Conservation (phyloP, 2,329 filamentous ascomycete genomes). For the Calonectria multiphialidica region DNA sequence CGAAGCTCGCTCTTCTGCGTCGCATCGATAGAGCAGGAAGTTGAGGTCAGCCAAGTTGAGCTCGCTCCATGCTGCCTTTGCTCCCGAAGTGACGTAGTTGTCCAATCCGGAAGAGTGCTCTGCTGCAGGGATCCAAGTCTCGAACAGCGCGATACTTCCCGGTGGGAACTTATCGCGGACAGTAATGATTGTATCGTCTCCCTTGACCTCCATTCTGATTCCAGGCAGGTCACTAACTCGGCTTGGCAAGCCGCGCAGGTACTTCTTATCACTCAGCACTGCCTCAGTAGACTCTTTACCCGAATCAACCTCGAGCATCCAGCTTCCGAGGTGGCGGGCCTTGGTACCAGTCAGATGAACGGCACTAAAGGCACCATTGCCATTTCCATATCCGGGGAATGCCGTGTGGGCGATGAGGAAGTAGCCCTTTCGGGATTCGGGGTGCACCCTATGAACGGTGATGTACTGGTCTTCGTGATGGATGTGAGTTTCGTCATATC, state of each 20-base stretch:
- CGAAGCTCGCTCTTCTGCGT: slow-evolving; percentile 85
- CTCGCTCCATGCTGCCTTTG: slow-evolving; percentile 80
- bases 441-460: slow-evolving; percentile 95
- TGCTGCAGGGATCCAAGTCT: slow-evolving; percentile 93
- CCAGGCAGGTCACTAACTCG: slow-evolving; percentile 80
- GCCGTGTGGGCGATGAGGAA: slow-evolving; percentile 97
- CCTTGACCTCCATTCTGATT: slow-evolving; percentile 78
- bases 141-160: slow-evolving; percentile 93
- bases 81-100: slow-evolving; percentile 86
- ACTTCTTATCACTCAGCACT: slow-evolving; percentile 75
- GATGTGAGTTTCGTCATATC: slow-evolving; percentile 94
- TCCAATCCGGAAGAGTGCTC: slow-evolving; percentile 89
- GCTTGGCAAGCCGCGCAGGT: slow-evolving; percentile 86
- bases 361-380: slow-evolving; percentile 83
- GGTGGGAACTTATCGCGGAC: slow-evolving; percentile 89
- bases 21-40: slow-evolving; percentile 90
- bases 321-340: slow-evolving; percentile 88
- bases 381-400: slow-evolving; percentile 89
- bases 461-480: slow-evolving; percentile 97
- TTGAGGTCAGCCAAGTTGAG: slow-evolving; percentile 88
- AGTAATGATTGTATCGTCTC: slow-evolving; percentile 81
- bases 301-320: slow-evolving; percentile 91
- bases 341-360: slow-evolving; percentile 87
- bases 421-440: slow-evolving; percentile 90
- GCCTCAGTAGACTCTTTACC: slow-evolving; percentile 75